phyloP scores from a whole-genome alignment of 345 rosid species.

The Cardiospermum halicacabum region DNA sequence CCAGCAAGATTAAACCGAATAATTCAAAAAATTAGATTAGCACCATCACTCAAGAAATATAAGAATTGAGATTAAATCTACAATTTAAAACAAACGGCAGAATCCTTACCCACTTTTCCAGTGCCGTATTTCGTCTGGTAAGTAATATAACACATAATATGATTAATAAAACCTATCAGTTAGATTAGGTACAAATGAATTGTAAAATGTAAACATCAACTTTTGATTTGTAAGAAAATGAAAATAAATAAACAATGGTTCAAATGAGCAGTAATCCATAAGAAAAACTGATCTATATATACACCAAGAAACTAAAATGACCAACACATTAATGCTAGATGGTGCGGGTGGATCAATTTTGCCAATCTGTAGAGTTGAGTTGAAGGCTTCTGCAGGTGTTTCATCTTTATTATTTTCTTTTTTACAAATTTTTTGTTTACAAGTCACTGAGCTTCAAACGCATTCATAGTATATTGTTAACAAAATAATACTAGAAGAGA shows the following conservation, averaged over 20 bases:
- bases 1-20: not conserved
- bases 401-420: not conserved
- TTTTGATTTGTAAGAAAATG: no score
- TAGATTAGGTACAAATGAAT: not conserved
- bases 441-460: not conserved
- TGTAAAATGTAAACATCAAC: not conserved
- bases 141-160: not conserved
- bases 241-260: not conserved
- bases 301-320: not conserved
- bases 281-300: not conserved
- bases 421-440: not conserved
- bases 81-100: not conserved
- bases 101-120: not conserved
- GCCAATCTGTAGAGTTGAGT: not conserved
- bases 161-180: not conserved
- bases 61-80: not conserved
- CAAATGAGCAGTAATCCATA: not conserved
- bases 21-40: not conserved
- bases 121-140: not conserved
- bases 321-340: not conserved
- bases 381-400: not conserved
- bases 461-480: not conserved
- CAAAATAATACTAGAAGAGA: conserved; percentile 2
- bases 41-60: not conserved
- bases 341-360: not conserved